A percentile compares a stretch with the other conserved stretches of the same genome.
Evolutionary conservation across 768 basidiomycete genomes (phyloP).

Genomic region (Russula virescens): DNA sequence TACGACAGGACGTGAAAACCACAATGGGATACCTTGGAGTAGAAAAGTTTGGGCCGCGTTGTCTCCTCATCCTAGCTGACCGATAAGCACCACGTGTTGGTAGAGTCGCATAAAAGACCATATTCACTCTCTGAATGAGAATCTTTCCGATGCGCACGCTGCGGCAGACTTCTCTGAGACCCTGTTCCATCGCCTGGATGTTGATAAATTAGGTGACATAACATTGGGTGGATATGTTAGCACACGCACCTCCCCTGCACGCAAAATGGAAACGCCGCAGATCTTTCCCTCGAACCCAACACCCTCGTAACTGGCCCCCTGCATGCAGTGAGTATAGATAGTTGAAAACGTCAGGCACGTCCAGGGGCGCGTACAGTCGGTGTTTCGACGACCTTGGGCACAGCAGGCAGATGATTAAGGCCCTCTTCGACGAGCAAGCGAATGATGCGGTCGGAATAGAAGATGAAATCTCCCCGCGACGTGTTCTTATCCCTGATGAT

Average conservation of each 20-base stretch:
- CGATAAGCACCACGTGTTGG: conserved; percentile 1
- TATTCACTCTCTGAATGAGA: conserved; percentile 82
- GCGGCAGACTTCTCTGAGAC: conserved; percentile 91
- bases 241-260: conserved; percentile 76
- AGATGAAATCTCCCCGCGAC: conserved; percentile 89
- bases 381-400: conserved; percentile 71
- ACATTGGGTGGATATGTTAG: background rate
- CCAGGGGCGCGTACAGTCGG: conserved; percentile 52
- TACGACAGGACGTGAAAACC: background rate
- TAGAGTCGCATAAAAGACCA: background rate
- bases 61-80: conserved; percentile 84
- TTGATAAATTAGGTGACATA: background rate
- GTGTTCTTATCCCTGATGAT: conserved; percentile 90
- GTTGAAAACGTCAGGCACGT: background rate
- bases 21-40: conserved; percentile 55
- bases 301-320: conserved; percentile 82
- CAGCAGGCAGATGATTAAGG: conserved; percentile 78
- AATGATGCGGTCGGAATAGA: conserved; percentile 93
- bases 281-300: conserved; percentile 96
- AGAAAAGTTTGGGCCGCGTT: conserved; percentile 86
- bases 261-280: conserved; percentile 90
- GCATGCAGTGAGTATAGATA: background rate
- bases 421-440: conserved; percentile 77
- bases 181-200: conserved; percentile 91
- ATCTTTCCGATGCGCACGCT: conserved; percentile 96